These are phyloP conservation scores for Fusarium robinianum DNA, from an alignment of 2,329 filamentous ascomycete genomes.

Conservation along the genomic window DNA sequence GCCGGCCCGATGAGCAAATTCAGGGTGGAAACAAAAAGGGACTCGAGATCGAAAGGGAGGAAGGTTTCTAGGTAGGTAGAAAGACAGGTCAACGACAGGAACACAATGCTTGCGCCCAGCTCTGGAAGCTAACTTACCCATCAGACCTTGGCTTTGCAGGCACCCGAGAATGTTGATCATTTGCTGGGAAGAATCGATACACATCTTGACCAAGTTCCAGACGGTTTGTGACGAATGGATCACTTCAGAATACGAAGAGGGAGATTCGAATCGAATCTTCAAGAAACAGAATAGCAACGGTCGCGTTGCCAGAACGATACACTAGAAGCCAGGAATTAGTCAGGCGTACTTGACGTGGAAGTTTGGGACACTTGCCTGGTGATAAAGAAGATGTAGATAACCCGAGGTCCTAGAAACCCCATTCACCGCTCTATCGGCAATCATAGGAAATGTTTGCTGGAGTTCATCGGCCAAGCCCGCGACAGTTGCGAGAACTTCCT, in stretches of 20 bases:
- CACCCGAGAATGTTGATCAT: conserved; percentile 47
- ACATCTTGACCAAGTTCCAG: conserved; percentile 42
- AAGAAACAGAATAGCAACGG: conserved; percentile 41
- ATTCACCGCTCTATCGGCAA: conserved; percentile 39
- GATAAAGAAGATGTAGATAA: conserved; percentile 41
- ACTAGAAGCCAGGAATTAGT: conserved; percentile 21
- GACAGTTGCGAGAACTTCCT: conserved; percentile 37
- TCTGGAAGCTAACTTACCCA: conserved; percentile 43
- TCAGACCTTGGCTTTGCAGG: conserved; percentile 50
- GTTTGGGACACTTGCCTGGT: conserved; percentile 33
- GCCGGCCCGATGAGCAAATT: conserved; percentile 46
- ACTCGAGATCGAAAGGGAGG: conserved; percentile 53
- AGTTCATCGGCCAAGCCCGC: conserved; percentile 40
- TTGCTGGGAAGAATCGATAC: conserved; percentile 42
- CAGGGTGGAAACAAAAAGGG: conserved; percentile 49
- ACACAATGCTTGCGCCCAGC: no score
- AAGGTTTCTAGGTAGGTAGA: conserved; percentile 48
- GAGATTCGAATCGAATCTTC: conserved; percentile 39
- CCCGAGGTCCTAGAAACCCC: conserved; percentile 40
- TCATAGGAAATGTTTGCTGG: conserved; percentile 37
- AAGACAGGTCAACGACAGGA: no score
- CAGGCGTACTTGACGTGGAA: not conserved
- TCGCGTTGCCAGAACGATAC: conserved; percentile 41
- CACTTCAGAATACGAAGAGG: conserved; percentile 24
- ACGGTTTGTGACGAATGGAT: conserved; percentile 47